phyloP scores from a whole-genome alignment of 164 flowering plant genomes.

The Nelumbo lutea region DNA sequence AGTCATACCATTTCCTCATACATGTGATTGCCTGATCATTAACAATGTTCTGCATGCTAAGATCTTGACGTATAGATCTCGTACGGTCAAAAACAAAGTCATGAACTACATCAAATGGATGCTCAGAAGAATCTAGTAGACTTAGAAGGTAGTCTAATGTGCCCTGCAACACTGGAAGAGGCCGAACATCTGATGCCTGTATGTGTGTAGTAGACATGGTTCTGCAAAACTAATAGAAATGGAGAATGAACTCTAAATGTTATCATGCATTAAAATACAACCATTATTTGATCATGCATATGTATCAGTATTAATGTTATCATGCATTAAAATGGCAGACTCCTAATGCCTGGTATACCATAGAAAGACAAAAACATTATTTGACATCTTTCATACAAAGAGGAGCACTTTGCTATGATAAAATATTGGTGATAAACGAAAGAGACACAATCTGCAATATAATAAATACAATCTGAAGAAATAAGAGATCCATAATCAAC shows the following conservation, averaged over 20 bases:
- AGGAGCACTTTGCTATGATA: too few species aligned
- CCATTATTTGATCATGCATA: too few species aligned
- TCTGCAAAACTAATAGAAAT: slow-evolving; percentile 75
- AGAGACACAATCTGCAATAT: too few species aligned
- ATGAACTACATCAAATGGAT: slow-evolving; percentile 73
- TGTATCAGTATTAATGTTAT: too few species aligned
- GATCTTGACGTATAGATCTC: slow-evolving; percentile 89
- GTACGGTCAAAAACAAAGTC: slow-evolving; percentile 89
- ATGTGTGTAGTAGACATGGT: slow-evolving; percentile 45
- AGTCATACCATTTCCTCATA: slow-evolving; percentile 72
- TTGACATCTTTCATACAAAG: too few species aligned
- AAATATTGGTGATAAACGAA: too few species aligned
- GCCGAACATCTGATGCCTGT: slow-evolving; percentile 68
- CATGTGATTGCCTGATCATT: slow-evolving; percentile 45
- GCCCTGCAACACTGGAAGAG: slow-evolving; percentile 62
- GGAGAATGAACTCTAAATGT: slow-evolving; percentile 5
- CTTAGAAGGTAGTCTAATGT: slow-evolving; percentile 58
- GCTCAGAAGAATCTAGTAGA: slow-evolving; percentile 46
- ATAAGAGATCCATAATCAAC: too few species aligned
- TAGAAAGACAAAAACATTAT: too few species aligned
- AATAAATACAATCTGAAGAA: too few species aligned
- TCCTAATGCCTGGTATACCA: too few species aligned
- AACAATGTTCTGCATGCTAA: slow-evolving; percentile 69
- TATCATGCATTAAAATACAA: too few species aligned
- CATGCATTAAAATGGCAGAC: too few species aligned